phyloP scores from a whole-genome alignment of 371 early-diverging fungal species.

The Mortierella polycephala region DNA sequence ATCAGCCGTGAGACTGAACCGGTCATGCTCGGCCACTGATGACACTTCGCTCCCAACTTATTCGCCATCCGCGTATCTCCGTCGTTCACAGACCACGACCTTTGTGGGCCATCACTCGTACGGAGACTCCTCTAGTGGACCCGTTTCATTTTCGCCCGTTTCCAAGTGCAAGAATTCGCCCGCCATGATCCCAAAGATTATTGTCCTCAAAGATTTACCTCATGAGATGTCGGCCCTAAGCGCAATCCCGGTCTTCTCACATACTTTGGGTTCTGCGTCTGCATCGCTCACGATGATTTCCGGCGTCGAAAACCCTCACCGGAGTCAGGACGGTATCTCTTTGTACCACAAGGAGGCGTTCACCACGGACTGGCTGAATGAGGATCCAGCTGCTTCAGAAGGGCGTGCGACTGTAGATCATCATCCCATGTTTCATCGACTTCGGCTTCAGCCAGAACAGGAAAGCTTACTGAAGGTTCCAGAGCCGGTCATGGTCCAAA shows the following conservation, averaged over 20 bases:
- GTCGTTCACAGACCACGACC: constrained; percentile 21
- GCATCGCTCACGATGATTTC: constrained; percentile 17
- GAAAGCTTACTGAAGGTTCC: constrained; percentile 14
- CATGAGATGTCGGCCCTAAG: constrained; percentile 1
- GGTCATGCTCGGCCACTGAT: constrained; percentile 6
- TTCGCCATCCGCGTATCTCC: constrained; percentile 14
- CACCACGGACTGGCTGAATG: neutral
- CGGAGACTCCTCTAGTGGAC: neutral
- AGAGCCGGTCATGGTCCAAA: constrained; percentile 8
- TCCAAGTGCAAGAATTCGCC: constrained; percentile 17
- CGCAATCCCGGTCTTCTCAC: constrained; percentile 5
- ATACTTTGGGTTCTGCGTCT: constrained; percentile 3
- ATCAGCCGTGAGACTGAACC: constrained; percentile 7
- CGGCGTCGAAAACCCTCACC: neutral
- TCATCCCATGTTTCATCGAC: neutral
- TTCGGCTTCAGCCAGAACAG: neutral
- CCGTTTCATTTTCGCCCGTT: constrained; percentile 14
- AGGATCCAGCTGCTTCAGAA: neutral
- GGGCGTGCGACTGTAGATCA: neutral
- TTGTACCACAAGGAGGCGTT: too few relatives aligned
- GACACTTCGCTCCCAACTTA: constrained; percentile 4
- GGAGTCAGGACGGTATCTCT: neutral
- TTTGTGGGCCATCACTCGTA: constrained; percentile 5
- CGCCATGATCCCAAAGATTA: constrained; percentile 34
- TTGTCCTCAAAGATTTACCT: constrained; percentile 9